Conservation (phyloP, 2,329 filamentous ascomycete species). For the Raffaelea deltoideospora region DNA sequence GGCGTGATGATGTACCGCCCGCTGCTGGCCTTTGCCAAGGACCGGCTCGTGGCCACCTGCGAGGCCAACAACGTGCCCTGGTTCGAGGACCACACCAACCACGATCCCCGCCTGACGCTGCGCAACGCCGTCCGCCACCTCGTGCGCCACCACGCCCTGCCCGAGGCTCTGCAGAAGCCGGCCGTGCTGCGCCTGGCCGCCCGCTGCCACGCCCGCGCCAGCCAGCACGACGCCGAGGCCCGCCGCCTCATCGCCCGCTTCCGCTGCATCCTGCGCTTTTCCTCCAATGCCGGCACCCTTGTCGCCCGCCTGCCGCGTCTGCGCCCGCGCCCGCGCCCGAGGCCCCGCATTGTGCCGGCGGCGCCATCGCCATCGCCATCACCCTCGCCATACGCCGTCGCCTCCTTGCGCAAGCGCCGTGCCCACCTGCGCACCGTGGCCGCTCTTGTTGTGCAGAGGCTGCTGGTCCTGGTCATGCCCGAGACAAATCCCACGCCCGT, state of each 20-base stretch:
- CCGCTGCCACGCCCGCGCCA: conserved; percentile 29
- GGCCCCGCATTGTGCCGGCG: too few species aligned
- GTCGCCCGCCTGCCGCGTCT: conserved; percentile 28
- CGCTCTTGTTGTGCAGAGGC: conserved; percentile 28
- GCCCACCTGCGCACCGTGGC: conserved; percentile 27
- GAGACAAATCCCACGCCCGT: conserved; percentile 27
- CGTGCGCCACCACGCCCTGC: conserved; percentile 41
- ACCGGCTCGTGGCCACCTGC: conserved; percentile 61
- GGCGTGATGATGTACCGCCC: conserved; percentile 56
- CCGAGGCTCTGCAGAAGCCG: conserved; percentile 51
- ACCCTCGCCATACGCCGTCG: conserved; percentile 8
- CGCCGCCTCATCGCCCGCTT: conserved; percentile 35
- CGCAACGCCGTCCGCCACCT: conserved; percentile 71
- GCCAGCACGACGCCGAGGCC: conserved; percentile 34
- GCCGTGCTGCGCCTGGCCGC: conserved; percentile 47
- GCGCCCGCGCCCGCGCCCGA: too few species aligned
- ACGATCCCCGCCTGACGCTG: conserved; percentile 57
- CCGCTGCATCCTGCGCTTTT: conserved; percentile 29
- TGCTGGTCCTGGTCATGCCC: conserved; percentile 35
- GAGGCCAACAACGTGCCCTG: conserved; percentile 50
- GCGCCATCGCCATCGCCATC: conserved; percentile 1
- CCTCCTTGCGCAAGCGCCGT: conserved; percentile 14
- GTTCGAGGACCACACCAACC: conserved; percentile 78
- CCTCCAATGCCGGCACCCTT: conserved; percentile 31
- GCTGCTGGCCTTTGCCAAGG: conserved; percentile 55